These are phyloP conservation scores for Suillus occidentalis DNA, from an alignment of 768 basidiomycete genomes.

Conservation along the genomic window DNA sequence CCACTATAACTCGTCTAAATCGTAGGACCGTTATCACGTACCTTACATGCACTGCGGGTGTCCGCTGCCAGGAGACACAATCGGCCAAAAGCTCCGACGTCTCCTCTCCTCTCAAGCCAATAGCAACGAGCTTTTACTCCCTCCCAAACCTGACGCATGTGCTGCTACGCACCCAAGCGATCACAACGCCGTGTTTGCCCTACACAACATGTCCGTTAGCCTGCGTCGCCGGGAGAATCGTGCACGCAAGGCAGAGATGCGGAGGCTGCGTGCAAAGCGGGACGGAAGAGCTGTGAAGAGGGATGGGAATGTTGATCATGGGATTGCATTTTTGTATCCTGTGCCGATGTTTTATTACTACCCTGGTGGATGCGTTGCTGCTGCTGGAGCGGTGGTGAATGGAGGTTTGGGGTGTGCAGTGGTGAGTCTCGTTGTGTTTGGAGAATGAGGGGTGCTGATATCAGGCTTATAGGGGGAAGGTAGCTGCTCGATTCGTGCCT, in stretches of 20 bases:
- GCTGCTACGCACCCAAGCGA: conserved; percentile 53
- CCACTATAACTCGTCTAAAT: neutral
- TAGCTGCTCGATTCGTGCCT: neutral
- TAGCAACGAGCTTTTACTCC: conserved; percentile 28
- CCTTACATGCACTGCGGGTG: conserved; percentile 63
- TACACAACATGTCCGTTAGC: conserved; percentile 25
- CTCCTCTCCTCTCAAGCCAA: conserved; percentile 13
- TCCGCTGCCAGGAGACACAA: conserved; percentile 46
- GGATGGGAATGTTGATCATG: conserved; percentile 18
- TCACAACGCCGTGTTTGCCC: conserved; percentile 46
- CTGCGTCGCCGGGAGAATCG: conserved; percentile 23
- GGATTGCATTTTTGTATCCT: conserved; percentile 38
- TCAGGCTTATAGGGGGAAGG: neutral
- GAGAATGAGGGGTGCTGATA: neutral
- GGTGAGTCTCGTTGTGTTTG: conserved; percentile 1
- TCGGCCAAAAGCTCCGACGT: conserved; percentile 44
- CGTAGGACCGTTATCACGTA: conserved; percentile 47
- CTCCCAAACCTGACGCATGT: conserved; percentile 32
- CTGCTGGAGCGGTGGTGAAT: conserved; percentile 6
- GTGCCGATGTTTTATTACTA: conserved; percentile 36
- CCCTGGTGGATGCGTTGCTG: conserved; percentile 20
- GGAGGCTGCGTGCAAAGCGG: conserved; percentile 29
- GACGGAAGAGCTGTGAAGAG: conserved; percentile 13
- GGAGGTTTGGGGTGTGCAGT: conserved; percentile 7
- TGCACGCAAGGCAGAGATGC: conserved; percentile 25